phyloP scores from a whole-genome alignment of 1,139 yeast genomes.

The Williopsis jadinii region DNA sequence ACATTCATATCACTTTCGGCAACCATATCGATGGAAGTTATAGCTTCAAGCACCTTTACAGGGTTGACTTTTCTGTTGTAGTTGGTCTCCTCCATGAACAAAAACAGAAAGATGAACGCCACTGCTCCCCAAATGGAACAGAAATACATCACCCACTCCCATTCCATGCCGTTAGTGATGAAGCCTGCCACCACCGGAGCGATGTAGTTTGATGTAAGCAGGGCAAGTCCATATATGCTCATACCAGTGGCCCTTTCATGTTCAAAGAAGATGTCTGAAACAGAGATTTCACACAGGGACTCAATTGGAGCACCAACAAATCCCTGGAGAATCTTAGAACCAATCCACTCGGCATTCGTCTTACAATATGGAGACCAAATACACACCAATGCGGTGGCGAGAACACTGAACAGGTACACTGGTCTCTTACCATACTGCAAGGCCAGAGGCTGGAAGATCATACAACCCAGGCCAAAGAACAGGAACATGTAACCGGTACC shows the following conservation, averaged over 20 bases:
- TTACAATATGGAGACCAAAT: slow-evolving; percentile 39
- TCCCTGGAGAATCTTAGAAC: slow-evolving; percentile 36
- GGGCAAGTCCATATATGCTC: slow-evolving; percentile 36
- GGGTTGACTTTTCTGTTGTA: slow-evolving; percentile 27
- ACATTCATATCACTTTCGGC: slow-evolving; percentile 4
- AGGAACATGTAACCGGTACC: slow-evolving; percentile 48
- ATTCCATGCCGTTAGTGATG: slow-evolving; percentile 37
- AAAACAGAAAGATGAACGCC: slow-evolving; percentile 33
- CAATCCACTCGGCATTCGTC: slow-evolving; percentile 31
- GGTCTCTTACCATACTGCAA: slow-evolving; percentile 50
- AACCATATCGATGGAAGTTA: slow-evolving; percentile 10
- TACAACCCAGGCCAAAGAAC: slow-evolving; percentile 40
- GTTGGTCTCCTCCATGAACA: slow-evolving; percentile 43
- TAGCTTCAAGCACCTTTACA: slow-evolving; percentile 8
- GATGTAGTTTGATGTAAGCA: slow-evolving; percentile 32
- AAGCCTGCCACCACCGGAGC: slow-evolving; percentile 46
- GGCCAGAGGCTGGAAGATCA: slow-evolving; percentile 44
- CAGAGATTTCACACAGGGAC: slow-evolving; percentile 44
- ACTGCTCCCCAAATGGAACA: slow-evolving; percentile 43
- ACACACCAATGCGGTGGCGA: slow-evolving; percentile 32
- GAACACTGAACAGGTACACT: slow-evolving; percentile 29
- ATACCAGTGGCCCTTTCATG: slow-evolving; percentile 45
- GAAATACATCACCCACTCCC: slow-evolving; percentile 39
- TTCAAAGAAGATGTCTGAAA: slow-evolving; percentile 43
- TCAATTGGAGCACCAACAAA: slow-evolving; percentile 49